These are phyloP conservation scores for Leccinum uliginosum DNA, from an alignment of 768 basidiomycete genomes.

Conservation along the genomic window DNA sequence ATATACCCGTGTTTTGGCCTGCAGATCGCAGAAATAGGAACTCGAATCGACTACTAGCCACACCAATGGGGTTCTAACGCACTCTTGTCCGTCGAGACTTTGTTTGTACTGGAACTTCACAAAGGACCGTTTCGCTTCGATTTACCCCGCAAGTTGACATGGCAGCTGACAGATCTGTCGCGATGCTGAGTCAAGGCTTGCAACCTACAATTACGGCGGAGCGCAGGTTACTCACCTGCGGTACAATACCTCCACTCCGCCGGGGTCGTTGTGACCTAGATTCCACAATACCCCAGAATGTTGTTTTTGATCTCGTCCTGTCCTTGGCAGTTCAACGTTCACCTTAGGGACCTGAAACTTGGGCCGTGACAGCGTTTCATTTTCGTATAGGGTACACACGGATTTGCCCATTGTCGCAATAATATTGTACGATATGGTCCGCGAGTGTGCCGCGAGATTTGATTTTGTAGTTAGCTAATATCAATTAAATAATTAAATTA, in stretches of 20 bases:
- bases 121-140: neutral
- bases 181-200: neutral
- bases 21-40: neutral
- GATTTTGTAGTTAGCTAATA: neutral
- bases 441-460: neutral
- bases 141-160: neutral
- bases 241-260: neutral
- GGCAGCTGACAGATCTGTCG: neutral
- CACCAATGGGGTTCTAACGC: too few relatives aligned
- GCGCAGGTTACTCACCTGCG: neutral
- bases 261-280: neutral
- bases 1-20: neutral
- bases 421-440: neutral
- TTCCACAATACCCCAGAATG: neutral
- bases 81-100: neutral
- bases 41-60: neutral
- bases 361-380: neutral
- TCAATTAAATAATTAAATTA: constrained; percentile 13
- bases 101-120: neutral
- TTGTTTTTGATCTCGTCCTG: neutral
- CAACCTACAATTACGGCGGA: neutral
- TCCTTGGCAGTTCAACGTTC: too few relatives aligned
- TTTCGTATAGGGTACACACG: neutral
- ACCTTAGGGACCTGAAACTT: neutral
- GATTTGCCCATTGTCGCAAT: neutral